phyloP scores from a whole-genome alignment of 352 stramenopile species.

The Blastocystis sp. region DNA sequence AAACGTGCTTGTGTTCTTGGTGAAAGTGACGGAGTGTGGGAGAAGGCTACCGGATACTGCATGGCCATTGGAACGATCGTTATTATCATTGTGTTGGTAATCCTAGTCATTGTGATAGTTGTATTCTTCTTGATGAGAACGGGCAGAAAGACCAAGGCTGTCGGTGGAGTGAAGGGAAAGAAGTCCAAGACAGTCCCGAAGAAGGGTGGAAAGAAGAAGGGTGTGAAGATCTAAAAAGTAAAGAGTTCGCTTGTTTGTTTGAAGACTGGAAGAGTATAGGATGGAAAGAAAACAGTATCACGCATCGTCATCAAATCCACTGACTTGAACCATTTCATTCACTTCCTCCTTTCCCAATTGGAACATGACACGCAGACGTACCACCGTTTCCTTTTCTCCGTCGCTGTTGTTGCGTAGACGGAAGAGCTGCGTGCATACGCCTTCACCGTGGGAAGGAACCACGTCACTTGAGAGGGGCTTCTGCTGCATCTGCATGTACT shows the following conservation, averaged over 20 bases:
- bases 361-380: slow-evolving; percentile 72
- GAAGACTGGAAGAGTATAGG: too few relatives aligned
- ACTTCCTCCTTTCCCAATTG: slow-evolving; percentile 60
- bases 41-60: not conserved
- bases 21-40: not conserved
- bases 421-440: slow-evolving; percentile 80
- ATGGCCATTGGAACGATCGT: not conserved
- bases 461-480: slow-evolving; percentile 81
- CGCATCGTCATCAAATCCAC: slow-evolving; percentile 55
- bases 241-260: too few relatives aligned
- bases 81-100: not conserved
- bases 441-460: slow-evolving; percentile 72
- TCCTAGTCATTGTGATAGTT: not conserved
- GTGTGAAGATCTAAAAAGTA: slow-evolving; percentile 39
- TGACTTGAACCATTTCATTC: slow-evolving; percentile 58
- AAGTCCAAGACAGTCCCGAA: not conserved
- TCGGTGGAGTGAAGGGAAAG: not conserved
- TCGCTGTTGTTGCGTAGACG: slow-evolving; percentile 87
- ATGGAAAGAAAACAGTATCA: too few relatives aligned
- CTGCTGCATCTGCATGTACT: slow-evolving; percentile 85
- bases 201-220: too few relatives aligned
- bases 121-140: not conserved
- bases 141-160: not conserved
- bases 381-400: slow-evolving; percentile 77
- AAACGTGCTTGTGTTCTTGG: not conserved